These are phyloP conservation scores for maize (Zea mays) DNA, from an alignment of 176 grass and related monocot species.

Conservation along the genomic window DNA sequence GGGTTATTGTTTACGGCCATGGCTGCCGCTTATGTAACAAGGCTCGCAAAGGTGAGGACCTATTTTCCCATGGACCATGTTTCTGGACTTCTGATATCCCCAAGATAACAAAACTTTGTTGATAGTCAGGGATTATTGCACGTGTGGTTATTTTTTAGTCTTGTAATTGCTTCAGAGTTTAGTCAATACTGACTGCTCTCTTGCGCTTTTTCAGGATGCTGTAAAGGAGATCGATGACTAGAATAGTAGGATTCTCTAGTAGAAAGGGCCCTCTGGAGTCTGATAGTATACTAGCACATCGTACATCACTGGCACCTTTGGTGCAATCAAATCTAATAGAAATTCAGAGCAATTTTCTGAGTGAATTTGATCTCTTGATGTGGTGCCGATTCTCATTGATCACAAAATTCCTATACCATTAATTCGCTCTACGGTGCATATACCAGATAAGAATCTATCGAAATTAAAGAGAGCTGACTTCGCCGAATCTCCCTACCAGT, in stretches of 20 bases:
- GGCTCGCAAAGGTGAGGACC: slow-evolving; percentile 76
- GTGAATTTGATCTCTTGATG: background rate
- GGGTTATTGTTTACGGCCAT: slow-evolving; percentile 81
- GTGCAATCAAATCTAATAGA: slow-evolving; percentile 52
- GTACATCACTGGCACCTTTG: slow-evolving; percentile 57
- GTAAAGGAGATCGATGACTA: slow-evolving; percentile 89
- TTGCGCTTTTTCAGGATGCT: slow-evolving; percentile 70
- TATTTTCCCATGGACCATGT: background rate
- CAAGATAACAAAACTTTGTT: background rate
- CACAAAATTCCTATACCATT: background rate
- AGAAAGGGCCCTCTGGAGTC: slow-evolving; percentile 20
- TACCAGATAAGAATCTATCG: background rate
- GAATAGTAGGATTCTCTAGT: slow-evolving; percentile 38
- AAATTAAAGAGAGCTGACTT: background rate
- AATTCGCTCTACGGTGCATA: background rate
- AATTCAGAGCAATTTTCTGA: slow-evolving; percentile 44
- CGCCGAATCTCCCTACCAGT: slow-evolving; percentile 54
- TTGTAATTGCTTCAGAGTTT: background rate
- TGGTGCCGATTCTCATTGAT: background rate
- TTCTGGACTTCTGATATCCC: background rate
- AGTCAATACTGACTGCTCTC: background rate
- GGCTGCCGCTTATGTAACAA: slow-evolving; percentile 89
- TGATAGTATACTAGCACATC: slow-evolving; percentile 40
- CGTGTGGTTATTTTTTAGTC: background rate
- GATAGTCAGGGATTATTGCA: background rate